Conservation (phyloP, 1,284 basidiomycete species). For the Boletus calvinii region DNA sequence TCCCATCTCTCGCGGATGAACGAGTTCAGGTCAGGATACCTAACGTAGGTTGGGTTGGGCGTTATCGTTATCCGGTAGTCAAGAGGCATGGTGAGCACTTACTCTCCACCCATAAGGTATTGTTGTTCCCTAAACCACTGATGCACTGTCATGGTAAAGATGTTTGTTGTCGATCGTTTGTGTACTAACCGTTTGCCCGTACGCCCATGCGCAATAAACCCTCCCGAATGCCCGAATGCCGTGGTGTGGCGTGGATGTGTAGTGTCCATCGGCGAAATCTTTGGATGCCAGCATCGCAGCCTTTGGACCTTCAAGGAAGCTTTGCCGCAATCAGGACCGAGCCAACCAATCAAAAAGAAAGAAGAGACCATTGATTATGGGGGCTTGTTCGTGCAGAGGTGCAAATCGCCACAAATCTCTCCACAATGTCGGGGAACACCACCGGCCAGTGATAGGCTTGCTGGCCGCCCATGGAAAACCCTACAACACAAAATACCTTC, state of each 20-base stretch:
- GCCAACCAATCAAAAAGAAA: neutral
- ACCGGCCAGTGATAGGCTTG: slow-evolving; percentile 40
- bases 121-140: slow-evolving; percentile 40
- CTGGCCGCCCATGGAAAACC: slow-evolving; percentile 65
- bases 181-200: slow-evolving; percentile 36
- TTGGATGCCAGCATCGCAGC: slow-evolving; percentile 37
- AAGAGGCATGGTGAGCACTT: slow-evolving; percentile 7
- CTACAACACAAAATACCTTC: slow-evolving; percentile 51
- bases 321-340: slow-evolving; percentile 14
- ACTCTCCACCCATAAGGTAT: slow-evolving; percentile 34
- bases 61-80: neutral
- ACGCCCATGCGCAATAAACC: slow-evolving; percentile 40
- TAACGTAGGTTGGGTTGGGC: slow-evolving; percentile 5
- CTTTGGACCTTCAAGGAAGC: slow-evolving; percentile 42
- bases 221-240: slow-evolving; percentile 39
- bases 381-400: slow-evolving; percentile 39
- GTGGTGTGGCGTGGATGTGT: slow-evolving; percentile 32
- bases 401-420: slow-evolving; percentile 38
- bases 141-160: slow-evolving; percentile 9
- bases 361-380: slow-evolving; percentile 37
- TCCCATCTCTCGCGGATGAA: slow-evolving; percentile 40
- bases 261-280: slow-evolving; percentile 39
- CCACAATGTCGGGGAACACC: slow-evolving; percentile 39
- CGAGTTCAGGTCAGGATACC: slow-evolving; percentile 34
- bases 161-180: neutral